Base-by-base conservation (phyloP, 106 monocot genomes). In the Allium cepa region DNA sequence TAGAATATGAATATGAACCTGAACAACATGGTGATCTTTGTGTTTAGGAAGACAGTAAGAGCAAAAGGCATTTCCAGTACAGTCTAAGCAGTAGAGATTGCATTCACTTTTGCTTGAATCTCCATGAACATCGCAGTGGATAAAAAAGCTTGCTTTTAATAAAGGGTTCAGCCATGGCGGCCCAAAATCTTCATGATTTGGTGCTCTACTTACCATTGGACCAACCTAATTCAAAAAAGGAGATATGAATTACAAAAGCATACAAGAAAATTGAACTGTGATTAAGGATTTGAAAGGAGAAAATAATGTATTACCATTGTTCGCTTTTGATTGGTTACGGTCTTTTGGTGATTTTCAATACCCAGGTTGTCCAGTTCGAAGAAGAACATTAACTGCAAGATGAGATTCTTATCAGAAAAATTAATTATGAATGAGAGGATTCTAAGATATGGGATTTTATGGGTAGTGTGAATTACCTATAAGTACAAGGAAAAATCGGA, bases 81-180 rank as follows among this genome's bases (percentile, higher is more conserved):
- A 94, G 67, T 88, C 86, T 47, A 93, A 57, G 74, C 92, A 92
- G 80, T 83, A 92, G 60, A 83, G 50, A 28, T 92, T 93, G 78
- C 94, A 94, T 68, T 94, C 94, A 60, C 80, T 87, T 78, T 90
- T 94, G 84, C 64, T 84, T 47, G 79, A 75, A 26, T 80, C 83
- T 27, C 60, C 50, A 56, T 94, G 93, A 62, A 68, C 13, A 11
- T 67, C 46, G 73, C 90, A 94, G 12, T 77, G 76, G 17, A 74
- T 47, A 67, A 90, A 94, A 82, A 90, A 94, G 74, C 51, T 80
- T 27, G 86, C 84, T 28, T 73, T 81, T 70, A 94, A 62, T 56
- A 94, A 67, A 16, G 90, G 90, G 67, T 59, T 77, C 77, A 94
- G 76, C 93, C 94, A 94, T 60, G 89, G 75, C 26, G 89, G 86